Evolutionary conservation across 192 early-diverging fungal species (phyloP).

Genomic region (Podila horticola): DNA sequence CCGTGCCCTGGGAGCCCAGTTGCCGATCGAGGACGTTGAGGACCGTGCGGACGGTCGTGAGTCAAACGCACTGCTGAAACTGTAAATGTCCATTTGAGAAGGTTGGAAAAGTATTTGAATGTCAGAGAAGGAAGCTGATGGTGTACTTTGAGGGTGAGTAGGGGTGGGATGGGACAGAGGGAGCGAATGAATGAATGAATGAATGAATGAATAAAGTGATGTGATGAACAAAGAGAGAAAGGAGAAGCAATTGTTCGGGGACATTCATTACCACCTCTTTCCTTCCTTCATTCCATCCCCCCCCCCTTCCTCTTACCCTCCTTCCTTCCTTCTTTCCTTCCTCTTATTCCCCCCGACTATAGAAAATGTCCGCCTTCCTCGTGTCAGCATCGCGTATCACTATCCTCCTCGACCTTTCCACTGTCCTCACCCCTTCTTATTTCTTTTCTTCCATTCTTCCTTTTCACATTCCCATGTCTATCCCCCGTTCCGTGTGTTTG

Average conservation of each 20-base stretch:
- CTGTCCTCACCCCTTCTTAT: too few species aligned
- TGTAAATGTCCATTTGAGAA: neutral
- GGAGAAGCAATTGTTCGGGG: too few species aligned
- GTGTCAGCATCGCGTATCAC: too few species aligned
- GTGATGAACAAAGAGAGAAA: too few species aligned
- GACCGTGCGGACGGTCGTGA: slow-evolving; percentile 19
- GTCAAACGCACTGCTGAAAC: slow-evolving; percentile 33
- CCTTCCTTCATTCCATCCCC: neutral
- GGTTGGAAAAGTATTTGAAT: neutral
- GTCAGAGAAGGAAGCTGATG: neutral
- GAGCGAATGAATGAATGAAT: neutral
- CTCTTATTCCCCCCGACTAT: too few species aligned
- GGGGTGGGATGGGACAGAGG: neutral
- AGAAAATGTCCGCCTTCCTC: too few species aligned
- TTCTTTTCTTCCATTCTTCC: too few species aligned
- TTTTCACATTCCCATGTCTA: neutral
- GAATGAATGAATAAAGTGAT: neutral
- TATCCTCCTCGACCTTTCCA: too few species aligned
- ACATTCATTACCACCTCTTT: neutral
- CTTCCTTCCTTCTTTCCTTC: too few species aligned
- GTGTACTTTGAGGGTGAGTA: neutral
- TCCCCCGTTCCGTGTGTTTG: neutral
- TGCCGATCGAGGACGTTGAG: slow-evolving; percentile 32
- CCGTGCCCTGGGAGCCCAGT: slow-evolving; percentile 45
- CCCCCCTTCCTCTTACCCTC: too few species aligned